These are phyloP conservation scores for Aspergillus saccharolyticus DNA, from an alignment of 495 filamentous ascomycete genomes.

Conservation along the genomic window DNA sequence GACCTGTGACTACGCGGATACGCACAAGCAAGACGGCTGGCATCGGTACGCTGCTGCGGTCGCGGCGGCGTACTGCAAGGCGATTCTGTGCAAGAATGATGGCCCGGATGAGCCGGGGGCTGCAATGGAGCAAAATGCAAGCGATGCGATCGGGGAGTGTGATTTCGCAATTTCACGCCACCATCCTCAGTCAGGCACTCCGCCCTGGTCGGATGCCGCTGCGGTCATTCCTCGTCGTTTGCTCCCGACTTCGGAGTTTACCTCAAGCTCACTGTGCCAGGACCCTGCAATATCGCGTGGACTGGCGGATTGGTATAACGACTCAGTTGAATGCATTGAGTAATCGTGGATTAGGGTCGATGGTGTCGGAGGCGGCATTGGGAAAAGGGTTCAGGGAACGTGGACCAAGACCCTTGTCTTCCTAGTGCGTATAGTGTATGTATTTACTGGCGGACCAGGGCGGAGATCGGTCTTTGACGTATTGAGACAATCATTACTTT, in stretches of 20 bases:
- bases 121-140: neutral
- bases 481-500: too few relatives aligned
- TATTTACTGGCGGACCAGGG: too few relatives aligned
- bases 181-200: neutral
- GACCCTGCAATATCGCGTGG: too few relatives aligned
- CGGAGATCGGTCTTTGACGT: too few relatives aligned
- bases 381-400: too few relatives aligned
- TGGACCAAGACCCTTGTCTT: too few relatives aligned
- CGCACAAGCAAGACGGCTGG: conserved; percentile 26
- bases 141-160: neutral
- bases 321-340: too few relatives aligned
- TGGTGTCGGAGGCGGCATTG: too few relatives aligned
- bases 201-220: neutral
- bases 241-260: neutral
- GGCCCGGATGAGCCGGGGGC: neutral
- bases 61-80: conserved; percentile 22
- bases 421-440: too few relatives aligned
- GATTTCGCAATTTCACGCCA: neutral
- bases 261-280: too few relatives aligned
- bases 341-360: too few relatives aligned
- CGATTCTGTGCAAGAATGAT: conserved; percentile 3
- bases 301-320: too few relatives aligned
- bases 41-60: conserved; percentile 24
- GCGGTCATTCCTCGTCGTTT: neutral
- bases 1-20: conserved; percentile 26